A percentile compares a stretch with the other conserved stretches of the same genome.
Conservation (phyloP, 2,329 filamentous ascomycete species). For the Botryosphaeria dothidea region DNA sequence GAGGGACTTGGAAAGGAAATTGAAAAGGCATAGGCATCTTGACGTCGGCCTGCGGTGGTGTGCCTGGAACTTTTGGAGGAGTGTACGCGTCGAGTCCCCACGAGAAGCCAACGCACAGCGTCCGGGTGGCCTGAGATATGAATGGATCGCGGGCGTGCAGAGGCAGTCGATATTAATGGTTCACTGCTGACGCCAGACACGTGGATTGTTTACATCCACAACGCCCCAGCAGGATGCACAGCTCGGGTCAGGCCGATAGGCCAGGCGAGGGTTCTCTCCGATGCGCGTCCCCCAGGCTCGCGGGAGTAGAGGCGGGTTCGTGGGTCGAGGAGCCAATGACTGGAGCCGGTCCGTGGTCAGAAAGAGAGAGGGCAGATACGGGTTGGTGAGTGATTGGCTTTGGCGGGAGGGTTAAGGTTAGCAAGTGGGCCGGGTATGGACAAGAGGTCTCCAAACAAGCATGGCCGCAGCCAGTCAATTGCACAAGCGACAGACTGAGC, state of each 20-base stretch:
- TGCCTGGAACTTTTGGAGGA: not conserved
- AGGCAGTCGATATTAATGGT: constrained; percentile 13
- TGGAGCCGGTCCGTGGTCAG: constrained; percentile 8
- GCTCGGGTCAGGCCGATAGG: constrained; percentile 15
- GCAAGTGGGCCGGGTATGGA: constrained; percentile 6
- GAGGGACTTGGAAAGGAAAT: not conserved
- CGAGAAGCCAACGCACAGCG: constrained; percentile 1
- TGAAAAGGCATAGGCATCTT: constrained; percentile 3
- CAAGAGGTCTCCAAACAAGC: constrained; percentile 8
- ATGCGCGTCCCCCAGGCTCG: constrained; percentile 2
- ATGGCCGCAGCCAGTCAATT: constrained; percentile 10
- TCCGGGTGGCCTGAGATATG: not conserved
- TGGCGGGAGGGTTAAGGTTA: not conserved
- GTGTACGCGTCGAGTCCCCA: constrained; percentile 15
- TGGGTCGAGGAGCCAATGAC: constrained; percentile 6
- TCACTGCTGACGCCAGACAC: constrained; percentile 22
- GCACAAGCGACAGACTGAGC: constrained; percentile 3
- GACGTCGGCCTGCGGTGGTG: not conserved
- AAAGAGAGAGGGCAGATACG: not conserved
- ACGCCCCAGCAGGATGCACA: constrained; percentile 25
- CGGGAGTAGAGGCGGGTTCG: not conserved
- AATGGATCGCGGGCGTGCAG: not conserved
- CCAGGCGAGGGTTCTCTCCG: constrained; percentile 29
- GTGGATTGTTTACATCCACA: constrained; percentile 27
- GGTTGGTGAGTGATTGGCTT: constrained; percentile 7